phyloP scores from a whole-genome alignment of 2,329 filamentous ascomycete genomes.

The Colletotrichum liaoningense region DNA sequence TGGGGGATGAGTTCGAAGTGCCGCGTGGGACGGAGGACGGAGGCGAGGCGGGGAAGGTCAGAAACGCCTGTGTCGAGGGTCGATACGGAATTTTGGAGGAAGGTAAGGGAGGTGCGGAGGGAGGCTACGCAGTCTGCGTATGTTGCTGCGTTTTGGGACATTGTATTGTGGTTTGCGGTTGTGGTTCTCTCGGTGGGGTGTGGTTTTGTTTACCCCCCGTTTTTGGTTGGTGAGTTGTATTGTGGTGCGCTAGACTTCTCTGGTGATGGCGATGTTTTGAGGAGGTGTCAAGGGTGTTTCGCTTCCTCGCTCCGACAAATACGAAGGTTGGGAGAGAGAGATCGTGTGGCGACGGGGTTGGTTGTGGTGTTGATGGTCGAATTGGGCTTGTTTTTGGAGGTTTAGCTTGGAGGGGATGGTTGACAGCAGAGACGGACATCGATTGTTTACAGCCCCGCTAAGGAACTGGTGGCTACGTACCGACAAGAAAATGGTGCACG shows the following conservation, averaged over 20 bases:
- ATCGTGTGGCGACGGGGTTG: not conserved
- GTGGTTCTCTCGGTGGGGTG: not conserved
- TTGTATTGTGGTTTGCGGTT: not conserved
- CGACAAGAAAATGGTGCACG: not conserved
- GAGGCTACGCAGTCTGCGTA: constrained; percentile 71
- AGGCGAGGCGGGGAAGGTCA: constrained; percentile 67
- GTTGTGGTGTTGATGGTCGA: not conserved
- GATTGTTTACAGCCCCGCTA: constrained; percentile 22
- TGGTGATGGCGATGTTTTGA: not conserved
- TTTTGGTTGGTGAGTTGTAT: not conserved
- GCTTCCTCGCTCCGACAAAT: not conserved
- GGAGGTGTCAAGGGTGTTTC: not conserved
- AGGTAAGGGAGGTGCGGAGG: constrained; percentile 69
- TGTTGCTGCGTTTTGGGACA: constrained; percentile 39
- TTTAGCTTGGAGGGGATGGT: not conserved
- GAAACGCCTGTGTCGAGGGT: constrained; percentile 67
- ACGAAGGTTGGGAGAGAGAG: not conserved
- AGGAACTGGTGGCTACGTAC: not conserved
- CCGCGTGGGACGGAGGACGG: constrained; percentile 64
- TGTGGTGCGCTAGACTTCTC: not conserved
- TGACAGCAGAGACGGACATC: not conserved
- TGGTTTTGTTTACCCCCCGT: not conserved
- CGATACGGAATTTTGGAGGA: constrained; percentile 69
- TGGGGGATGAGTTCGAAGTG: constrained; percentile 95
- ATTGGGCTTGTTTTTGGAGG: not conserved